Evolutionary conservation across 352 stramenopile species (phyloP), one percentile per base, ranked within the genome.

Genomic region (Pythium oligandrum): DNA sequence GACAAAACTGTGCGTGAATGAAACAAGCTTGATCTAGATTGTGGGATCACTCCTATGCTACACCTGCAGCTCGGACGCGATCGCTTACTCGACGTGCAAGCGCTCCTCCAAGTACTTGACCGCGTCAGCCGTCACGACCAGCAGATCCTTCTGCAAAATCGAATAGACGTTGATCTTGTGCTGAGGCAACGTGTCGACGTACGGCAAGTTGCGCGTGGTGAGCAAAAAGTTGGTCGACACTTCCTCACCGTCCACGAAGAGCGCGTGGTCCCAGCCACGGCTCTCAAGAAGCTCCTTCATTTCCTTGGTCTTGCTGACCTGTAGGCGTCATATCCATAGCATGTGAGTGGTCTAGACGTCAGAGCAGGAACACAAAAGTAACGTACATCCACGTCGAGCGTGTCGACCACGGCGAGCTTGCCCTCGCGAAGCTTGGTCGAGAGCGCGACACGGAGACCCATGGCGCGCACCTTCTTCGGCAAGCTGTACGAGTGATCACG

Each of bases 141-240:
- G 67, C 61, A 95, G 55, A 59, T 95, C 84, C 72, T 91, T 91
- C 61, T 95, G 78, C 65, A 95, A 55, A 68, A 95, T 93, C 64
- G 84, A 90, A 75, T 95, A 95, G 40, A 93, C 82, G 65, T 93
- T 95, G 69, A 95, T 83, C 77, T 93, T 91, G 68, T 89, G 71
- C 73, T 92, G 78, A 65, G 80, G 71, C 42, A 95, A 65, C 55
- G 80, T 84, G 64, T 90, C 83, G 40, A 95, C 75, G 67, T 88
- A 82, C 49, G 82, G 79, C 59, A 95, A 80, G 75, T 95, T 95
- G 63, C 82, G 75, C 47, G 80, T 93, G n/a, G 79, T 76, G 43
- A 92, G 64, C 63, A 83, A 37, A 33, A 95, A 93, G 68, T 86
- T 90, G 48, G 71, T 77, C 26, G 75, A 71, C 35, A 90, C 71